Conservation (phyloP, 352 stramenopile genomes). For the Pythium coloratum region DNA sequence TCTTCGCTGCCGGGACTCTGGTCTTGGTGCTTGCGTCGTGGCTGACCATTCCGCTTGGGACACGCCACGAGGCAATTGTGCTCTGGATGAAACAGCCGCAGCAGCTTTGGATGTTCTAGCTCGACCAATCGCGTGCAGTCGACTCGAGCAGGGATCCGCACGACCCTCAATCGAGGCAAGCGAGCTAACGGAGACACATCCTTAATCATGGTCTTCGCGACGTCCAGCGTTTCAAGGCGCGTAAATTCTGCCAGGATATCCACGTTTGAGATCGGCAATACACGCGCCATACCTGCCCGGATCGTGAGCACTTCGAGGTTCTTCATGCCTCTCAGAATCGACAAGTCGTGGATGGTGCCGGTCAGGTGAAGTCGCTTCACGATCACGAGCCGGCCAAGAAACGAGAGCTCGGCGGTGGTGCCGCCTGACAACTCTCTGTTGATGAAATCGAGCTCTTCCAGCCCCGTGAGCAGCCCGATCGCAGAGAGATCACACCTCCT, state of each 20-base stretch:
- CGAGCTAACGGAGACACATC: not conserved
- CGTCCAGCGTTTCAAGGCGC: not conserved
- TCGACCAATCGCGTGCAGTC: not conserved
- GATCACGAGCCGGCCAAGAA: not conserved
- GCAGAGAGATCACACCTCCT: not conserved
- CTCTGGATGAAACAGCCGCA: not conserved
- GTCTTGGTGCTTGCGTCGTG: no score
- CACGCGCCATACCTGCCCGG: no score
- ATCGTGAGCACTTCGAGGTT: not conserved
- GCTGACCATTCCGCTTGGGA: no score
- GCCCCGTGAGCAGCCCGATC: not conserved
- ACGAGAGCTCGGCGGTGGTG: not conserved
- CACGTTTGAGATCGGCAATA: not conserved
- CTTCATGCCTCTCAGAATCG: not conserved
- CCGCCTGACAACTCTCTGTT: not conserved
- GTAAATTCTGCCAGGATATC: not conserved
- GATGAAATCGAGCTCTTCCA: not conserved
- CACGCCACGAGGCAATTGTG: not conserved
- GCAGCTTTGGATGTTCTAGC: not conserved
- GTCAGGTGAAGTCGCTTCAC: not conserved
- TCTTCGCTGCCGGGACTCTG: no score
- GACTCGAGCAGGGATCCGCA: not conserved
- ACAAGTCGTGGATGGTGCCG: not conserved
- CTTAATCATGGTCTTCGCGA: not conserved
- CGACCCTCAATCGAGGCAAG: not conserved